Conservation (phyloP, 2,329 filamentous ascomycete genomes). For the Colletotrichum chrysophilum region DNA sequence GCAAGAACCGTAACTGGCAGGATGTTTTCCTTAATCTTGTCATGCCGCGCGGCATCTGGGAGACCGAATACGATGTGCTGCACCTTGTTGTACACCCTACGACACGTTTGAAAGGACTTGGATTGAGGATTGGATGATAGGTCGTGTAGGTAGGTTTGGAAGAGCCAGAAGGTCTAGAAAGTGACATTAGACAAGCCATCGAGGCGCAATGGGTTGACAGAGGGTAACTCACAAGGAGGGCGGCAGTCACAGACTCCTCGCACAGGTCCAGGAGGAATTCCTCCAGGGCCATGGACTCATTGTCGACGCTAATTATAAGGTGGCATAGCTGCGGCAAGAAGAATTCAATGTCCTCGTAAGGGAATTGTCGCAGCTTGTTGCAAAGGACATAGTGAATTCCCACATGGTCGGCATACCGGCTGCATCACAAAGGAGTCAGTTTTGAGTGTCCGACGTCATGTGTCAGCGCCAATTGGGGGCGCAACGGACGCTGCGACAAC, state of each 20-base stretch:
- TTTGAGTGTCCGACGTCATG: neutral
- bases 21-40: conserved; percentile 83
- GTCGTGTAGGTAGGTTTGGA: conserved; percentile 87
- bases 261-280: conserved; percentile 87
- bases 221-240: conserved; percentile 70
- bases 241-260: conserved; percentile 85
- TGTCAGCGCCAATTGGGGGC: neutral
- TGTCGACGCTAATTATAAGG: conserved; percentile 85
- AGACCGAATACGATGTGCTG: conserved; percentile 87
- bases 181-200: neutral
- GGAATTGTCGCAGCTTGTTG: conserved; percentile 87
- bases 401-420: conserved; percentile 87
- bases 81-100: conserved; percentile 85
- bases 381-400: conserved; percentile 90
- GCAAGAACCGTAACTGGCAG: conserved; percentile 81
- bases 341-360: conserved; percentile 92
- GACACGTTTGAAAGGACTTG: conserved; percentile 80
- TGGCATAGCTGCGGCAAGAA: conserved; percentile 89
- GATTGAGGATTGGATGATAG: conserved; percentile 77
- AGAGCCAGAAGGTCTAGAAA: conserved; percentile 85
- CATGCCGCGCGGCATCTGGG: conserved; percentile 69
- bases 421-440: conserved; percentile 36
- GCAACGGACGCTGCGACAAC: neutral
- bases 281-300: conserved; percentile 90
- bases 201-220: neutral